Evolutionary conservation across 805 yeast species (phyloP).

Genomic region (Brettanomyces bruxellensis): DNA sequence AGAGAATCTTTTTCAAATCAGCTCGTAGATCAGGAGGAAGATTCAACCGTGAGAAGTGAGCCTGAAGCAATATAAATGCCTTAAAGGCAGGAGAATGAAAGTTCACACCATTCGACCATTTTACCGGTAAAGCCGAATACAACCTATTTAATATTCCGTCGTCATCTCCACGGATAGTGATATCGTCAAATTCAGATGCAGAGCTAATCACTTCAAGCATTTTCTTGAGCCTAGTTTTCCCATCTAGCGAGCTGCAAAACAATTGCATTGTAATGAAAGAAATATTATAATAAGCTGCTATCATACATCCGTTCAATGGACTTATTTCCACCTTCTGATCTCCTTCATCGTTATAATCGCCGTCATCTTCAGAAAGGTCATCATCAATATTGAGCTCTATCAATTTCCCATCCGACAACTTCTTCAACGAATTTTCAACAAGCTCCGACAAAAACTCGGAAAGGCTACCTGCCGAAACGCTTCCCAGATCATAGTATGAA

Average conservation of each 20-base stretch:
- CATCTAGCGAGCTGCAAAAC: slow-evolving; percentile 40
- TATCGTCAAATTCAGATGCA: slow-evolving; percentile 60
- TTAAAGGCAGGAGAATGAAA: slow-evolving; percentile 53
- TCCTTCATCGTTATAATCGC: slow-evolving; percentile 24
- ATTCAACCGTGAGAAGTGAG: slow-evolving; percentile 61
- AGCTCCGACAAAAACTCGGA: slow-evolving; percentile 79
- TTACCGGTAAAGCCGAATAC: slow-evolving; percentile 56
- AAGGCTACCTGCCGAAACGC: slow-evolving; percentile 54
- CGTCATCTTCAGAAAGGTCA: slow-evolving; percentile 15
- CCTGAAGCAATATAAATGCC: slow-evolving; percentile 68
- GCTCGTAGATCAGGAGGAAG: slow-evolving; percentile 52
- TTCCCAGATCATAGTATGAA: slow-evolving; percentile 74
- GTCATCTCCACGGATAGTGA: slow-evolving; percentile 61
- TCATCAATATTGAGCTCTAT: slow-evolving; percentile 43
- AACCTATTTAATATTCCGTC: slow-evolving; percentile 36
- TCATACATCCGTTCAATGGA: slow-evolving; percentile 64
- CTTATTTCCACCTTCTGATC: slow-evolving; percentile 34
- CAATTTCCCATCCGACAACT: slow-evolving; percentile 49
- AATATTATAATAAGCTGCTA: slow-evolving; percentile 65
- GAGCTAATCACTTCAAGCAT: slow-evolving; percentile 57
- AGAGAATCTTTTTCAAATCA: slow-evolving; percentile 49
- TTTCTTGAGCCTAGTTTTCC: slow-evolving; percentile 48
- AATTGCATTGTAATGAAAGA: slow-evolving; percentile 60
- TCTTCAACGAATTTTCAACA: slow-evolving; percentile 62
- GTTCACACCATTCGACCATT: slow-evolving; percentile 26